Conservation (phyloP, 306 rosid genomes). For the Neltuma alba region DNA sequence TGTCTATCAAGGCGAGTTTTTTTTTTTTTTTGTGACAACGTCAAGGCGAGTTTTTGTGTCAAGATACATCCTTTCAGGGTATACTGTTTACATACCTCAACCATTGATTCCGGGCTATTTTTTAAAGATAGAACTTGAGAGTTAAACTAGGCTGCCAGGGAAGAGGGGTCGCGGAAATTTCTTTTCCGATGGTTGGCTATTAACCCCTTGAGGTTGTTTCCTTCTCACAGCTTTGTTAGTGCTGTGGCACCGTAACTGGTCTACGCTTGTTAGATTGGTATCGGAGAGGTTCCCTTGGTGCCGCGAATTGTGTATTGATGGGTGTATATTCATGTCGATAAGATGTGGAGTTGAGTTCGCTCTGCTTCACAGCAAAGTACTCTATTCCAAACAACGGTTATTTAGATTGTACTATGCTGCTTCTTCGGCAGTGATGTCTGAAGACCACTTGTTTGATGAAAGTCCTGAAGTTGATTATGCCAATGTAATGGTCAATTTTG, state of each 20-base stretch:
- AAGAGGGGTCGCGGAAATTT: neutral
- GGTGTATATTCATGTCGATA: constrained; percentile 45
- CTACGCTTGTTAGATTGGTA: constrained; percentile 12
- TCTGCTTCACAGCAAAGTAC: constrained; percentile 29
- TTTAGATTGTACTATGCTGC: constrained; percentile 40
- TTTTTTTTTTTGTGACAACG: too few relatives aligned
- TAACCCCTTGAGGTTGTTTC: neutral
- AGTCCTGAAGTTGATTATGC: constrained; percentile 34
- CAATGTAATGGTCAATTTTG: constrained; percentile 6
- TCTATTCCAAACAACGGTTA: constrained; percentile 23
- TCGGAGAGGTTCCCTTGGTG: constrained; percentile 16
- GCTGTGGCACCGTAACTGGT: neutral
- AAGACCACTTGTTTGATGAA: constrained; percentile 54
- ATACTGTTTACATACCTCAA: neutral
- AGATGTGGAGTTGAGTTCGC: constrained; percentile 29
- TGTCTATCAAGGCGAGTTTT: neutral
- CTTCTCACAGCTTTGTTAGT: neutral
- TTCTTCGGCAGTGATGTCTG: constrained; percentile 48
- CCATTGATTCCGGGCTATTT: neutral
- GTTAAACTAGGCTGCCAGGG: neutral
- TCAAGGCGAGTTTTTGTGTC: neutral
- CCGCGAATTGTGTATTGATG: constrained; percentile 39
- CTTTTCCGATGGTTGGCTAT: neutral
- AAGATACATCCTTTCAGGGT: neutral
- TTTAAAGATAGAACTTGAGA: neutral